A percentile compares a stretch with the other conserved stretches of the same genome.
Conservation (phyloP, 345 rosid species). For the Turnera subulata region DNA sequence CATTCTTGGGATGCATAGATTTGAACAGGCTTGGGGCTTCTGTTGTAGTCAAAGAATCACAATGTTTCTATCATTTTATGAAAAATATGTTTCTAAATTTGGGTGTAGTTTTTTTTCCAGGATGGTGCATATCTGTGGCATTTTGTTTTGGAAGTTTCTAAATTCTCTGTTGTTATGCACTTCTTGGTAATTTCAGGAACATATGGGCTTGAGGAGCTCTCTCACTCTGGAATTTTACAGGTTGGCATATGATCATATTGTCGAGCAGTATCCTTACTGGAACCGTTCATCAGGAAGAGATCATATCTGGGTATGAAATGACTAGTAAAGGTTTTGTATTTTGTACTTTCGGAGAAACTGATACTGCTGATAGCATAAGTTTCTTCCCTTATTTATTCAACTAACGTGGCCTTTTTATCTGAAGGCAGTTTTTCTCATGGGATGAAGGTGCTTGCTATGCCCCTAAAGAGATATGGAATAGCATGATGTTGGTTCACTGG, state of each 20-base stretch:
- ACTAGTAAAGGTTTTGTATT: slow-evolving; percentile 9
- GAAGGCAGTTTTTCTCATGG: slow-evolving; percentile 95
- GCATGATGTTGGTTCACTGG: slow-evolving; percentile 99
- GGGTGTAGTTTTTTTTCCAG: not conserved
- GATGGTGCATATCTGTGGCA: not conserved
- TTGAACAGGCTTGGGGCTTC: too few relatives aligned
- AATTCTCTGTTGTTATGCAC: not conserved
- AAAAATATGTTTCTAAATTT: too few relatives aligned
- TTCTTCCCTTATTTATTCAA: slow-evolving; percentile 25
- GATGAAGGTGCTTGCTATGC: slow-evolving; percentile 99
- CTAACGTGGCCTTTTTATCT: slow-evolving; percentile 29
- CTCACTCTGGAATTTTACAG: slow-evolving; percentile 80
- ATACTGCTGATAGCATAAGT: not conserved
- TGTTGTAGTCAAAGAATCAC: too few relatives aligned
- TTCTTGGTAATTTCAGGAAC: slow-evolving; percentile 49
- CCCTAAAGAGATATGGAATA: slow-evolving; percentile 98
- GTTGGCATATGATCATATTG: slow-evolving; percentile 68
- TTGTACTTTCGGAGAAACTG: not conserved
- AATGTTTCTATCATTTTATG: too few relatives aligned
- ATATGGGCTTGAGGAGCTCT: slow-evolving; percentile 80
- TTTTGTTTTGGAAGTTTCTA: not conserved
- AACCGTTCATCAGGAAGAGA: slow-evolving; percentile 83
- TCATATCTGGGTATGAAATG: slow-evolving; percentile 80
- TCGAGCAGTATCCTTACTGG: slow-evolving; percentile 74
- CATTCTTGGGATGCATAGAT: too few relatives aligned